A percentile compares a stretch with the other conserved stretches of the same genome.
Evolutionary conservation across 192 early-diverging fungal genomes (phyloP).

Genomic region (Podila verticillata): DNA sequence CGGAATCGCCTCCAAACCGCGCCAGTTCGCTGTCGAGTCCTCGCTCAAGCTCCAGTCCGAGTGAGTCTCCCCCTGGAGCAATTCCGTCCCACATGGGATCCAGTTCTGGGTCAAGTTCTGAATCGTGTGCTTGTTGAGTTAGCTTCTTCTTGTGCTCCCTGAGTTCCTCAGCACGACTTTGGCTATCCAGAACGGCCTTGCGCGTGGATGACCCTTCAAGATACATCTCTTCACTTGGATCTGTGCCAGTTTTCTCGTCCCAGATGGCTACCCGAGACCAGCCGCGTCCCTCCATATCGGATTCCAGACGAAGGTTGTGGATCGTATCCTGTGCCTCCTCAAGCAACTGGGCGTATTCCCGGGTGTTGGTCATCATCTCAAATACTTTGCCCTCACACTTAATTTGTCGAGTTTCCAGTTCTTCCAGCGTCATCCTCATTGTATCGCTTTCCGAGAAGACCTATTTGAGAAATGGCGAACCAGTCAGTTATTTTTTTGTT

Average conservation of each 20-base stretch:
- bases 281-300: conserved; percentile 52
- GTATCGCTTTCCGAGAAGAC: conserved; percentile 63
- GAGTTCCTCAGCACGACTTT: not conserved
- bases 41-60: conserved; percentile 17
- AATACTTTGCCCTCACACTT: conserved; percentile 64
- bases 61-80: not conserved
- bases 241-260: conserved; percentile 41
- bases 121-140: not conserved
- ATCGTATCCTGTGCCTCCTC: conserved; percentile 71
- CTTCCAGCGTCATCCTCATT: conserved; percentile 58
- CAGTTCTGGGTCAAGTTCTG: conserved; percentile 33
- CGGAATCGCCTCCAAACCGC: not conserved
- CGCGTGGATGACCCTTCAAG: not conserved
- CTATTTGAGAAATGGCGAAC: conserved; percentile 15
- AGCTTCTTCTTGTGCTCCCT: not conserved
- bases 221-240: conserved; percentile 8
- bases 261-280: conserved; percentile 47
- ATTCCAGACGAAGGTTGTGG: conserved; percentile 58
- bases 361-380: conserved; percentile 63
- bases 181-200: not conserved
- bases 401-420: conserved; percentile 63
- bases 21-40: conserved; percentile 7
- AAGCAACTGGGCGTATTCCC: conserved; percentile 66
- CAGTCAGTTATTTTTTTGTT: not conserved
- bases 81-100: conserved; percentile 6